Conservation (phyloP, 208 protist genomes). For the Crithidia fasciculata region DNA sequence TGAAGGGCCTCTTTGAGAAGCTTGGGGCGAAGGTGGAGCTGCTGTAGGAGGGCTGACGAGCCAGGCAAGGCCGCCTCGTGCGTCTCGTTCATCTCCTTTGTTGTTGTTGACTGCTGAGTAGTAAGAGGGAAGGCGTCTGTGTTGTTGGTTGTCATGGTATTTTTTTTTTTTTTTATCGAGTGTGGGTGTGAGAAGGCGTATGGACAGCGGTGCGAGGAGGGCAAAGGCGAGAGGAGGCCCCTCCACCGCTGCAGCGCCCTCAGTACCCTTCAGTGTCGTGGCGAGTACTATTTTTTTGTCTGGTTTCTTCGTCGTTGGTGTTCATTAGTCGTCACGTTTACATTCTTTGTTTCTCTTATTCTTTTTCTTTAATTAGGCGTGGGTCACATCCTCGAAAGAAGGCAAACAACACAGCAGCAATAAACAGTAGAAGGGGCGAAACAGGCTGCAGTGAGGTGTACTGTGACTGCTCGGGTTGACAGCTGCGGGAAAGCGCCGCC, state of each 20-base stretch:
- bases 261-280: no score
- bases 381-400: slow-evolving; percentile 10
- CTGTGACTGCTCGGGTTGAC: no score
- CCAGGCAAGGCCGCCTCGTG: neutral
- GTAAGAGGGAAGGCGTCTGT: no score
- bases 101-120: neutral
- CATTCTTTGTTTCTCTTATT: neutral
- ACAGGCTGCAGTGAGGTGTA: neutral
- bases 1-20: slow-evolving; percentile 89
- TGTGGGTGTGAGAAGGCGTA: no score
- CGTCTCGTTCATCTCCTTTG: slow-evolving; percentile 12
- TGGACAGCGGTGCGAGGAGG: no score
- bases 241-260: no score
- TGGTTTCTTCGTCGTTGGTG: slow-evolving; percentile 16
- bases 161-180: no score
- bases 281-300: no score
- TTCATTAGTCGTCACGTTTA: neutral
- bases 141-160: no score
- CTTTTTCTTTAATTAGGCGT: slow-evolving; percentile 1
- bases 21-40: slow-evolving; percentile 90
- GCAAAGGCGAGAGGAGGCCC: no score
- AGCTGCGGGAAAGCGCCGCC: no score
- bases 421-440: neutral
- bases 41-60: slow-evolving; percentile 41
- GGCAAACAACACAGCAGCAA: neutral